These are phyloP conservation scores for Lachancea lanzarotensis DNA, from an alignment of 805 yeast species.

Conservation along the genomic window DNA sequence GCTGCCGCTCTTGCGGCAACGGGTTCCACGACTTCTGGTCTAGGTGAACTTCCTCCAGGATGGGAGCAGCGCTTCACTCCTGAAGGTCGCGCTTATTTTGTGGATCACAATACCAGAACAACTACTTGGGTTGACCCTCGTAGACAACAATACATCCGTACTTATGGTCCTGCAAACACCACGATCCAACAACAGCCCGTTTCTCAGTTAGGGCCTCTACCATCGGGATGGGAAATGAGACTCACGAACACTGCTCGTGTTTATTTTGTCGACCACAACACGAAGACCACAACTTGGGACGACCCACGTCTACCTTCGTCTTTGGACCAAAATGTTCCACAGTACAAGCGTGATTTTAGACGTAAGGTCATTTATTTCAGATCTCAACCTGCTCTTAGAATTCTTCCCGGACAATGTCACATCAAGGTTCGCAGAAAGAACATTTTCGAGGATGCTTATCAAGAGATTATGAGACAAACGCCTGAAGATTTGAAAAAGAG, in stretches of 20 bases:
- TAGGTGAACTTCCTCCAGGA: slow-evolving; percentile 96
- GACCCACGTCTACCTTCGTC: slow-evolving; percentile 98
- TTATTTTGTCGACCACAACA: slow-evolving; percentile 97
- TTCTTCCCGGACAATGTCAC: slow-evolving; percentile 97
- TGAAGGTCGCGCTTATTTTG: slow-evolving; percentile 97
- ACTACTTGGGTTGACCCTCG: slow-evolving; percentile 99
- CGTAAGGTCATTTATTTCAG: slow-evolving; percentile 96
- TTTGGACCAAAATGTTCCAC: slow-evolving; percentile 96
- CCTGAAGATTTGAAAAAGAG: slow-evolving; percentile 98
- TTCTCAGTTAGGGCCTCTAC: slow-evolving; percentile 94
- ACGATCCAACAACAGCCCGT: slow-evolving; percentile 98
- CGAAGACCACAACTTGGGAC: slow-evolving; percentile 99
- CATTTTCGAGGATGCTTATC: slow-evolving; percentile 94
- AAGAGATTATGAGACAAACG: slow-evolving; percentile 97
- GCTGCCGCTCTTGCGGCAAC: slow-evolving; percentile 62
- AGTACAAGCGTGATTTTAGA: slow-evolving; percentile 97
- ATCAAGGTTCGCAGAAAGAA: slow-evolving; percentile 95
- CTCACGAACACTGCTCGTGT: slow-evolving; percentile 97
- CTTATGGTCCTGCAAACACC: slow-evolving; percentile 77
- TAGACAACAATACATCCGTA: slow-evolving; percentile 95
- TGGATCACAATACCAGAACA: slow-evolving; percentile 98
- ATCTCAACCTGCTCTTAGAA: slow-evolving; percentile 95
- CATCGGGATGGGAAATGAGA: slow-evolving; percentile 99
- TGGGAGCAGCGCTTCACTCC: slow-evolving; percentile 99
- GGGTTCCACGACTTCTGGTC: slow-evolving; percentile 86